Base-by-base conservation (phyloP, 164 flowering plant genomes). In the Warburgia ugandensis region DNA sequence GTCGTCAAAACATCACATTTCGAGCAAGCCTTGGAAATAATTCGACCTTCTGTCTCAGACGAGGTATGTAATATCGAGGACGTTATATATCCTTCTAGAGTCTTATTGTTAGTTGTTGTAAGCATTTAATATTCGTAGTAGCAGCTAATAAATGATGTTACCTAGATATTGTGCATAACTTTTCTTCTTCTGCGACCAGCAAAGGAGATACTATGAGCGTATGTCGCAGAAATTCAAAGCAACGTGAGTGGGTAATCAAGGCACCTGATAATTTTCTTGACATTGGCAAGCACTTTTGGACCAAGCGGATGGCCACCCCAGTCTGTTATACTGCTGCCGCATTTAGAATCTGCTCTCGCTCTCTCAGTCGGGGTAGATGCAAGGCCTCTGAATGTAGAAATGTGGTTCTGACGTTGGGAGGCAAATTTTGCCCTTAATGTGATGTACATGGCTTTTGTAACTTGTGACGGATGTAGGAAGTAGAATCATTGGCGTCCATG, bases 11-110 rank as follows among this genome's bases (percentile, higher is more conserved):
- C 53, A 29, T 29, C 17, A 14, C 98, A 91, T 76, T 81, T 91
- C 49, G 81, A 73, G 66, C 54, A 6, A 29, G 90, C 94, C 16
- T 39, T 81, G 60, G 17, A 33, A 54, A 80, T 72, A 57, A 56
- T 84, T 11, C 35, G 68, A 30, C 90, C 90, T 28, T 89, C 97
- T 30, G 94, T 89, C 35, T 72, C 91, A 6, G 64, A 65, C 0
- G 45, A 74, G 86, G 96, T 87, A 66, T 41, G 56, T 1, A 17
- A 17, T 29, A 19, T n/a, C 25, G 4, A 26, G 12, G 6, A 2
- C 3, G 1, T 22, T 9, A 19, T 11, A 16, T 16, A 17, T 27
- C 30, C 14, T 2, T 21, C 17, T 35, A 16, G n/a, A 22, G 3
- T 5, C 2, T 29, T 5, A 12, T 2, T 13, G 26, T 21, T 26